A percentile compares a stretch with the other conserved stretches of the same genome.
These are phyloP conservation scores for Solanum chmielewskii DNA, from an alignment of 257 asterid genomes.

Conservation along the genomic window DNA sequence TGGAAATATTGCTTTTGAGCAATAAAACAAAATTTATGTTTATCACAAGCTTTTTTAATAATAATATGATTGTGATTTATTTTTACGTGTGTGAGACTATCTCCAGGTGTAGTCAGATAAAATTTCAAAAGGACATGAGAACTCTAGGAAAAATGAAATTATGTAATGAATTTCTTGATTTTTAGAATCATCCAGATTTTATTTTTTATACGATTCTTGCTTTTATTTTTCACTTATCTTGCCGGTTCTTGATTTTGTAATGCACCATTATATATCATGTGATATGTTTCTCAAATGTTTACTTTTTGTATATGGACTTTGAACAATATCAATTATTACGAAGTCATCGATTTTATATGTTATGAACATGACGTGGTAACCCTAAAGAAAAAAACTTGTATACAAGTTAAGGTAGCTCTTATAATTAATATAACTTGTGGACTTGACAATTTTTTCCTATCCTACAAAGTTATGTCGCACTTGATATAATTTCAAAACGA, in stretches of 20 bases:
- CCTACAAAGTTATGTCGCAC: no score
- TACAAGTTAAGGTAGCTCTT: no score
- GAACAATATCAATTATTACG: no score
- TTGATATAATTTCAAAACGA: no score
- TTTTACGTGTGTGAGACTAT: neutral
- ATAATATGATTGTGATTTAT: neutral
- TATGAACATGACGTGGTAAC: no score
- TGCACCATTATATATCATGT: neutral
- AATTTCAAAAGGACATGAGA: neutral
- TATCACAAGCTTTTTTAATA: neutral
- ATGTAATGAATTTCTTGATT: neutral
- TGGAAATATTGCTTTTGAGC: neutral
- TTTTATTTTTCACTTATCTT: neutral
- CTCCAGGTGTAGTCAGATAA: neutral
- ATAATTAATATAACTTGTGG: no score
- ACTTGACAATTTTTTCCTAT: no score
- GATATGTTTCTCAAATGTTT: neutral
- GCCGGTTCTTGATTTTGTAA: neutral
- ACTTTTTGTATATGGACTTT: neutral
- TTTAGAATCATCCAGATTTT: neutral
- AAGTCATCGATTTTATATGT: no score
- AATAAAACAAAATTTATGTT: neutral
- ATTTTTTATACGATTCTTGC: neutral
- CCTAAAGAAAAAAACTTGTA: no score
- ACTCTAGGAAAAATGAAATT: neutral